Conservation (phyloP, 2,329 filamentous ascomycete genomes). For the Epichloe amarillans region DNA sequence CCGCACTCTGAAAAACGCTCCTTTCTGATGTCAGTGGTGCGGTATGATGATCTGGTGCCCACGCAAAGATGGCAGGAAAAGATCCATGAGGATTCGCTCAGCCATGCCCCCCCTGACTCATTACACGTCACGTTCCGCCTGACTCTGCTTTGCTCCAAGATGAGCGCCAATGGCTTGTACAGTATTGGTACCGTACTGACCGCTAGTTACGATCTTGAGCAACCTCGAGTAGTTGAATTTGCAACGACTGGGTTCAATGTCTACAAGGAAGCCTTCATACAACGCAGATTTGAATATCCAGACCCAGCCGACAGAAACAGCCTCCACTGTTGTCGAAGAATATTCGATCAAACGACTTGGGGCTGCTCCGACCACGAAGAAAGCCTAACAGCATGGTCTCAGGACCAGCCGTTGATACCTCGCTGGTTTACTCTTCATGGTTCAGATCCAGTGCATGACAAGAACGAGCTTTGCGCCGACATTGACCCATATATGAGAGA, state of each 20-base stretch:
- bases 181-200: constrained; percentile 1
- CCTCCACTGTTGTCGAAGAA: not conserved
- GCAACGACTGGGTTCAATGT: constrained; percentile 2
- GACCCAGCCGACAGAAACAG: not conserved
- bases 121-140: not conserved
- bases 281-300: not conserved
- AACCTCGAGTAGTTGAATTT: not conserved
- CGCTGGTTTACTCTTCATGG: not conserved
- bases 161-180: constrained; percentile 2
- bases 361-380: not conserved
- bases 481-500: not conserved
- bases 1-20: not conserved
- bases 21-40: constrained; percentile 2
- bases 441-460: not conserved
- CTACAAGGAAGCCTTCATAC: constrained; percentile 3
- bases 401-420: not conserved
- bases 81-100: not conserved
- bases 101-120: too few species aligned
- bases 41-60: not conserved
- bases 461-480: not conserved
- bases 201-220: not conserved
- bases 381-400: constrained; percentile 1
- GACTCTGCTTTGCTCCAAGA: not conserved
- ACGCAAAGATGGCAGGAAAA: not conserved
- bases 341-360: not conserved